Base-by-base conservation (phyloP, 164 flowering plant genomes). In the Amborella trichopoda region DNA sequence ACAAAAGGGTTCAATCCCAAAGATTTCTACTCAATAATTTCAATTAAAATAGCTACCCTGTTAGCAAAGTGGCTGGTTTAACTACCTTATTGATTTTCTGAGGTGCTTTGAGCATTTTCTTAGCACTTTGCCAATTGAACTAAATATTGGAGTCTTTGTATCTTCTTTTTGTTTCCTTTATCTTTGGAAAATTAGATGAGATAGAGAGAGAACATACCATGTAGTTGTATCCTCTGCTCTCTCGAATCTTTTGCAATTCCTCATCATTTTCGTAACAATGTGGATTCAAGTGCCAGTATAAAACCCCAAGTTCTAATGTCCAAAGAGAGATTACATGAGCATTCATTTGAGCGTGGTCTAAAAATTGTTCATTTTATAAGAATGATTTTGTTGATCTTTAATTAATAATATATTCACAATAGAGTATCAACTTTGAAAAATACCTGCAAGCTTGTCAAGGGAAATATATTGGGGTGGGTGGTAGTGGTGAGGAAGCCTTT, bases 271-370 rank as follows among this genome's bases (percentile, higher is more conserved):
- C 90, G 55, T 83, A 78, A 39, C 74, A 77, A 66, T 88, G 95
- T 52, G 97, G 97, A 70, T 88, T 80, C 24, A 93, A 54, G 28
- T 76, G 58, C 97, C 99, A 93, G 66, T 96, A 88, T 23, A 85
- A 82, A 11, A 88, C 94, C 48, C 95, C 97, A 32, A 88, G 80
- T 48, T 81, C 97, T 93, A 62, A 49, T 2, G 20, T 10, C 41
- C 11, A 9, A 38, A 38, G 20, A 38, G 14, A 38, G 21, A n/a
- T 16, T 16, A 10, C 11, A 2, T 3, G 11, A 38, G 6, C 2
- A 8, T 38, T 16, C 41, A 8, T 10, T 16, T 33, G 14, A 2
- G 3, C 16, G 12, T 33, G 12, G 14, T 11, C 37, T 2, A 33
- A 33, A 33, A 33, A 33, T 2, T 11, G 2, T 33, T 17, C 37